A percentile compares a stretch with the other conserved stretches of the same genome.
These are phyloP conservation scores for Pichia sp. DNA, from an alignment of 1,139 yeast genomes.

Conservation along the genomic window DNA sequence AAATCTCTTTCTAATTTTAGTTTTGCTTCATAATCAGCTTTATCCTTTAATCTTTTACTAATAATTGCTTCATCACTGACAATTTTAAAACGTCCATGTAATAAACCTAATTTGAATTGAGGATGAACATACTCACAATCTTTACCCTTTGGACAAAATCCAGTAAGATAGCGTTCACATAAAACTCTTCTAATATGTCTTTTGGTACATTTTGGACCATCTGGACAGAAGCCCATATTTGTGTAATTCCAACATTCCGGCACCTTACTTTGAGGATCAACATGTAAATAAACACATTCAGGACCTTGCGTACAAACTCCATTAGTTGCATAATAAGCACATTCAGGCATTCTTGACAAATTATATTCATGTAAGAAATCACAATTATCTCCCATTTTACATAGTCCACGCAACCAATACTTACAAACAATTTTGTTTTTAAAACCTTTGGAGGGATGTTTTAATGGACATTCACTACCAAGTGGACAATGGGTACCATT, in stretches of 20 bases:
- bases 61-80: conserved; percentile 41
- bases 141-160: conserved; percentile 82
- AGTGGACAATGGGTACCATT: conserved; percentile 65
- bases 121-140: conserved; percentile 59
- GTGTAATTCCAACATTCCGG: conserved; percentile 78
- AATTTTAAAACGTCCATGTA: conserved; percentile 44
- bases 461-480: conserved; percentile 79
- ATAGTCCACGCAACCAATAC: conserved; percentile 96
- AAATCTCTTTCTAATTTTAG: conserved; percentile 11
- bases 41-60: conserved; percentile 20
- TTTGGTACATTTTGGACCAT: conserved; percentile 80
- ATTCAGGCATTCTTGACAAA: conserved; percentile 93
- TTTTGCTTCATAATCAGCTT: conserved; percentile 15
- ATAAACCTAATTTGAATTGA: conserved; percentile 41
- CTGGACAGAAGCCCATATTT: conserved; percentile 84
- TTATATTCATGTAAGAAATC: conserved; percentile 96
- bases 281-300: conserved; percentile 88
- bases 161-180: conserved; percentile 82
- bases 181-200: conserved; percentile 73
- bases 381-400: conserved; percentile 95
- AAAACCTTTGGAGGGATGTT: conserved; percentile 79
- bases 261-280: conserved; percentile 81
- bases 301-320: conserved; percentile 94
- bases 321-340: conserved; percentile 78
- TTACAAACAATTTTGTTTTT: conserved; percentile 88